phyloP scores from a whole-genome alignment of 129 eudicot genomes.

The Silybum marianum region DNA sequence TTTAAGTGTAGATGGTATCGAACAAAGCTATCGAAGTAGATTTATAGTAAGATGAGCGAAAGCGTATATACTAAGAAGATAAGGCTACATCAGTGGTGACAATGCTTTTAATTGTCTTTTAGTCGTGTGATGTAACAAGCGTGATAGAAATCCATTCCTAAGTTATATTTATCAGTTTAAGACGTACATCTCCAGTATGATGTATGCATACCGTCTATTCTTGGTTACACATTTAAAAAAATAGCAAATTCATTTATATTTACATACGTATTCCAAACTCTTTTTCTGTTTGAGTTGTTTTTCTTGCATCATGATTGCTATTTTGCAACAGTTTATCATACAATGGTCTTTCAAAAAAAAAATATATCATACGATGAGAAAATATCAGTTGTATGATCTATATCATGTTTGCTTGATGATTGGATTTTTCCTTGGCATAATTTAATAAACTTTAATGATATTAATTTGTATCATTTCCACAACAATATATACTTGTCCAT shows the following conservation, averaged over 20 bases:
- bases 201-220: constrained; percentile 13
- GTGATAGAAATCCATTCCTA: neutral
- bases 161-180: constrained; percentile 5
- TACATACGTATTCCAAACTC: constrained; percentile 10
- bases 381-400: too few relatives aligned
- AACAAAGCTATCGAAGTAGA: neutral
- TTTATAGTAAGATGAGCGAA: constrained; percentile 9
- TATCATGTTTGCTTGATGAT: neutral
- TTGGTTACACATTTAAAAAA: constrained; percentile 5
- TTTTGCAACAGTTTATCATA: neutral
- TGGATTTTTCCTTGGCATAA: neutral
- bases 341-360: too few relatives aligned
- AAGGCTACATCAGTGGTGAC: neutral
- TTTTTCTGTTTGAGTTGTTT: constrained; percentile 22
- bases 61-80: constrained; percentile 15
- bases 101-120: constrained; percentile 14
- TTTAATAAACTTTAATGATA: neutral
- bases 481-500: neutral
- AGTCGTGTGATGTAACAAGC: constrained; percentile 12
- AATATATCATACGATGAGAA: neutral
- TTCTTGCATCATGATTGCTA: constrained; percentile 22
- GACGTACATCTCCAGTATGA: constrained; percentile 5
- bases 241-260: constrained; percentile 16
- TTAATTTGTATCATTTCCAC: neutral
- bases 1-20: neutral